Conservation (phyloP, 495 filamentous ascomycete species). For the Pseudoneurospora amorphoporcata region DNA sequence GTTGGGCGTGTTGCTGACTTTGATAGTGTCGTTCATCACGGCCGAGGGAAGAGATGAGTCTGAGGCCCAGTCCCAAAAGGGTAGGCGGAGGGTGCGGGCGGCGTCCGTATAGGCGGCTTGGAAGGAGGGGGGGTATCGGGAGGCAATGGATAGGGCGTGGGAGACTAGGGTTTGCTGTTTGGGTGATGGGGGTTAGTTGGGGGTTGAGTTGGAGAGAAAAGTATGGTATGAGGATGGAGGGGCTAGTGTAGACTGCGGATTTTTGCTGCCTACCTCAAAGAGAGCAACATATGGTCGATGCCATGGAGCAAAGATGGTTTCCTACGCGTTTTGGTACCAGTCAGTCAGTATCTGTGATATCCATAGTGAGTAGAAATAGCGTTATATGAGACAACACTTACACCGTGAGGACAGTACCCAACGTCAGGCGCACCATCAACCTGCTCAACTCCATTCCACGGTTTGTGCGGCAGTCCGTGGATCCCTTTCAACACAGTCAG, state of each 20-base stretch:
- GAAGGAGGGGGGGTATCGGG: conserved; percentile 15
- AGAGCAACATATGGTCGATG: conserved; percentile 32
- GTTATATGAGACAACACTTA: conserved; percentile 10
- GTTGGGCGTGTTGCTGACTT: conserved; percentile 11
- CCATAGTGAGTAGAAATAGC: not conserved
- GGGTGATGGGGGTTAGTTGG: not conserved
- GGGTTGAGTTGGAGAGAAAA: too few species aligned
- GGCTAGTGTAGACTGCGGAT: not conserved
- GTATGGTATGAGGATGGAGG: too few species aligned
- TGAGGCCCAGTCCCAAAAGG: conserved; percentile 35
- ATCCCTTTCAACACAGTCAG: conserved; percentile 28
- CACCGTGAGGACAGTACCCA: conserved; percentile 42
- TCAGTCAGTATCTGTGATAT: not conserved
- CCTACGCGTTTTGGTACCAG: conserved; percentile 14
- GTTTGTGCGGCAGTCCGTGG: conserved; percentile 38
- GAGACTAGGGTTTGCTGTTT: conserved; percentile 29
- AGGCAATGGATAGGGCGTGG: conserved; percentile 24
- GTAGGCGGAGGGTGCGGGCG: conserved; percentile 25
- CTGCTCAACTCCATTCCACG: conserved; percentile 36
- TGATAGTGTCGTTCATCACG: conserved; percentile 18
- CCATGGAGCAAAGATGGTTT: conserved; percentile 31
- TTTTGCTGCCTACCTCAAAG: conserved; percentile 23
- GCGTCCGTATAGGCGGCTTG: conserved; percentile 22
- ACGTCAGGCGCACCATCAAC: conserved; percentile 19
- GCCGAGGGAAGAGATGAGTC: conserved; percentile 21